Percentiles rank a stretch among this genome's conserved stretches.
phyloP scores from a whole-genome alignment of 768 basidiomycete genomes.

The Lentinus tigrinus region DNA sequence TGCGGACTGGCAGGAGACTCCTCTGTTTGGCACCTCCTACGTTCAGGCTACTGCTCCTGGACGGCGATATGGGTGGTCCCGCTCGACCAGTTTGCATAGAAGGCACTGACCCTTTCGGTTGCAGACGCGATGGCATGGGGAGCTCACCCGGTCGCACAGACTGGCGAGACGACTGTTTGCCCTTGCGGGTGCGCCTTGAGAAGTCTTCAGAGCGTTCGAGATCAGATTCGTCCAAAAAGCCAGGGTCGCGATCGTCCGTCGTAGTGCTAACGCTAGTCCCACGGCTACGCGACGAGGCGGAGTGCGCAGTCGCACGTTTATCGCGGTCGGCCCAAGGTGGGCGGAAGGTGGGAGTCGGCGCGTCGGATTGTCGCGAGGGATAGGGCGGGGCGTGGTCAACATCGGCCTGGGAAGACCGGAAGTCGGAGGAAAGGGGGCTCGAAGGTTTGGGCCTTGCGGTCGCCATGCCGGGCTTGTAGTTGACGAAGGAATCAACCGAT shows the following conservation, averaged over 20 bases:
- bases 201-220: conserved; percentile 26
- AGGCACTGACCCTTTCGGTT: conserved; percentile 22
- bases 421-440: conserved; percentile 23
- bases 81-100: conserved; percentile 16
- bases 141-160: conserved; percentile 28
- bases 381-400: neutral
- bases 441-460: conserved; percentile 15
- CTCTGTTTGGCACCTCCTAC: conserved; percentile 22
- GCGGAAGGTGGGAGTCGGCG: conserved; percentile 32
- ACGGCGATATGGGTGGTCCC: conserved; percentile 23
- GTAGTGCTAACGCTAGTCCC: conserved; percentile 55
- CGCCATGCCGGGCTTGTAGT: conserved; percentile 20
- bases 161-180: conserved; percentile 27
- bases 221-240: conserved; percentile 26
- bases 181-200: conserved; percentile 22
- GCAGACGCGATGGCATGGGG: conserved; percentile 29
- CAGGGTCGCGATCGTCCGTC: conserved; percentile 23
- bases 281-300: conserved; percentile 44
- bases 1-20: conserved; percentile 23
- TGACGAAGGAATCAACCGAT: conserved; percentile 75
- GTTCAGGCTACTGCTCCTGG: conserved; percentile 26
- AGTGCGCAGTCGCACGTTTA: conserved; percentile 27
- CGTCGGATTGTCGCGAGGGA: conserved; percentile 29
- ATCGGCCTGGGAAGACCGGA: conserved; percentile 14
- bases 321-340: conserved; percentile 28